phyloP scores from a whole-genome alignment of 1,284 basidiomycete genomes.

The Microbotryum scabiosae region DNA sequence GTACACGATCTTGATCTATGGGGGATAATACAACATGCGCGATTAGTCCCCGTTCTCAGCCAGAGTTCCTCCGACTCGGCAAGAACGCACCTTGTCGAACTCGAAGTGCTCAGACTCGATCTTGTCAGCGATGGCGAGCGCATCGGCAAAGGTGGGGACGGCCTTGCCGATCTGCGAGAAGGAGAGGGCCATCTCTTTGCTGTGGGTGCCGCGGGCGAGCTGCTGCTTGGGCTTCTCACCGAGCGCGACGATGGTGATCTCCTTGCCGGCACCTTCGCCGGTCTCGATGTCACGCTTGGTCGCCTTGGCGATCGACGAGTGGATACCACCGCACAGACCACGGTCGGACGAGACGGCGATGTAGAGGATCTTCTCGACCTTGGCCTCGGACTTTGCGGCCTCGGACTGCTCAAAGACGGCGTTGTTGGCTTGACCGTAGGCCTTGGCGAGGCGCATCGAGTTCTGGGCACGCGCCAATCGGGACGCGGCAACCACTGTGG shows the following conservation, averaged over 20 bases:
- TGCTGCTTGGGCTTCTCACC: constrained; percentile 98
- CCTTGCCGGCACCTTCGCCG: constrained; percentile 45
- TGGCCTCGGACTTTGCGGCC: constrained; percentile 28
- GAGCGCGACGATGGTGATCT: constrained; percentile 63
- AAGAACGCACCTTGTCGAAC: constrained; percentile 61
- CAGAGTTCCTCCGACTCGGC: not conserved
- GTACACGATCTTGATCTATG: constrained; percentile 66
- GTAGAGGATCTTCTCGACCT: constrained; percentile 62
- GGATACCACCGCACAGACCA: constrained; percentile 99
- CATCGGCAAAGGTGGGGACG: constrained; percentile 94
- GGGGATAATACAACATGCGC: not conserved
- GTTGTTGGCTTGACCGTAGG: constrained; percentile 66
- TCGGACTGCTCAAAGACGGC: constrained; percentile 39
- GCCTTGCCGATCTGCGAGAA: constrained; percentile 98
- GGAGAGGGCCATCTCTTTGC: constrained; percentile 66
- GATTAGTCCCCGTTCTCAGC: not conserved
- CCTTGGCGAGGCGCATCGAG: constrained; percentile 88
- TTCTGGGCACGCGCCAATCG: constrained; percentile 65
- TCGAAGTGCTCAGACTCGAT: constrained; percentile 77
- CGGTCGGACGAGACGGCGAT: constrained; percentile 95
- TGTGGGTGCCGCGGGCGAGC: constrained; percentile 49
- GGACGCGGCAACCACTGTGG: constrained; percentile 72
- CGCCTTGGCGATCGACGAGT: constrained; percentile 89
- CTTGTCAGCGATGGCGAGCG: constrained; percentile 85
- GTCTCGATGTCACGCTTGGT: constrained; percentile 59